Evolutionary conservation across 2,329 filamentous ascomycete genomes (phyloP), one percentile per base, ranked within the genome.

Genomic region (Sphaerostilbella broomeana): DNA sequence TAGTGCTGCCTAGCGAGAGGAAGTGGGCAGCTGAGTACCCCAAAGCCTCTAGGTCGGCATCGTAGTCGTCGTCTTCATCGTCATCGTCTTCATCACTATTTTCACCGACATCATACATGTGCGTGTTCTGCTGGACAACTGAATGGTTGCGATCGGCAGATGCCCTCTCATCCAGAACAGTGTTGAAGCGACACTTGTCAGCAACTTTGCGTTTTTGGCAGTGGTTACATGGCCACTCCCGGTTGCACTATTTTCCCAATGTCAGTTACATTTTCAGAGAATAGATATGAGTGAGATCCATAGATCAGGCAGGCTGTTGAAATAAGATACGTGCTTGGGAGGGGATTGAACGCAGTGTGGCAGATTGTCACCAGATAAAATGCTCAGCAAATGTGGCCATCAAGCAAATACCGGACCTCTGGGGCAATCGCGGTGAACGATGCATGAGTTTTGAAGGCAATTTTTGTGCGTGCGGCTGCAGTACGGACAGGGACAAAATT

Each of bases 181-280:
- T 34, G n/a, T 19, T 30, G 19, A 63, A 64, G 27, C 51, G 51
- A 40, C 62, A 64, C 45, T 57, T 56, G 40, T 61, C 54, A 29
- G 57, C 54, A 19, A 64, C 59, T 40, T 63, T 62, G 45, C 62
- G 60, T 41, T 62, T 63, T 42, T 60, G 58, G 40, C 62, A 64
- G 39, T 63, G 61, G 35, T 58, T 59, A 40, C 62, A 64, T 6
- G 62, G 62, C 60, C 61, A 64, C 37, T 62, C 55, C 21, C 61
- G 59, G 40, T 61, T 61, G 51, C 62, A 64, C 62, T 64, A 30
- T 15, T 3, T n/a, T n/a, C n/a, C n/a, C n/a, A n/a, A n/a, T n/a
- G n/a, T n/a, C n/a, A n/a, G n/a, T n/a, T n/a, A n/a, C n/a, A n/a
- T n/a, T n/a, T n/a, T n/a, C n/a, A 5, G 12, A 6, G 20, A 19